Evolutionary conservation across 306 rosid genomes (phyloP), one percentile per base, ranked within the genome.

Genomic region (Dryas drummondii): DNA sequence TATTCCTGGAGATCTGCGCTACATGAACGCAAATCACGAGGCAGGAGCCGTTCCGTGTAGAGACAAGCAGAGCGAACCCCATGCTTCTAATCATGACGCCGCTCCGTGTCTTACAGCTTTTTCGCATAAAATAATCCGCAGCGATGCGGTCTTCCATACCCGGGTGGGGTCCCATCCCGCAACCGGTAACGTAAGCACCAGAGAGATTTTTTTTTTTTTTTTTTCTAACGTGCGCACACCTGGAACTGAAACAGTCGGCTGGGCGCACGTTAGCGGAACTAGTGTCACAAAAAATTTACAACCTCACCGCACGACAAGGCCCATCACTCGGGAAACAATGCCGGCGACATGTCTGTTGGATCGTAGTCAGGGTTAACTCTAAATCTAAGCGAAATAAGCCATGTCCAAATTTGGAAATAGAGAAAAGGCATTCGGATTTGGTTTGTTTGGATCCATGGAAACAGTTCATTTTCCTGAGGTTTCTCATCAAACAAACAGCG

Each of bases 341-440:
- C 88, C 88, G 82, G 81, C 81, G 61, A 81, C 80, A 42, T 81
- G 75, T 84, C 70, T 64, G 80, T 76, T 68, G 66, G 69, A 64
- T 77, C 82, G 15, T 72, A 13, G 27, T 44, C 50, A 15, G 9
- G 42, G 13, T 40, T 1, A 40, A 63, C 42, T 48, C 50, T 71
- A 41, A 56, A 47, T 56, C 63, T 4, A 22, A 32, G 37, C 37
- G 37, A 32, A 32, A 32, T 32, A 32, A 32, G 37, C 37, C 37
- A 32, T 32, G 37, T 32, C 37, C 2, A 32, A 32, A 32, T 32
- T 32, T 32, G 37, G 37, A 32, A 1, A 32, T 0, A 11, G 10
- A 42, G 19, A 63, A 15, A 4, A 0, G 2, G 4, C 13, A 41
- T 4, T 40, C 1, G 27, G 49, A 46, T 6, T 61, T 14, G 26